These are phyloP conservation scores for Eudorina sp. DNA, from an alignment of 139 green algal genomes.

Conservation along the genomic window DNA sequence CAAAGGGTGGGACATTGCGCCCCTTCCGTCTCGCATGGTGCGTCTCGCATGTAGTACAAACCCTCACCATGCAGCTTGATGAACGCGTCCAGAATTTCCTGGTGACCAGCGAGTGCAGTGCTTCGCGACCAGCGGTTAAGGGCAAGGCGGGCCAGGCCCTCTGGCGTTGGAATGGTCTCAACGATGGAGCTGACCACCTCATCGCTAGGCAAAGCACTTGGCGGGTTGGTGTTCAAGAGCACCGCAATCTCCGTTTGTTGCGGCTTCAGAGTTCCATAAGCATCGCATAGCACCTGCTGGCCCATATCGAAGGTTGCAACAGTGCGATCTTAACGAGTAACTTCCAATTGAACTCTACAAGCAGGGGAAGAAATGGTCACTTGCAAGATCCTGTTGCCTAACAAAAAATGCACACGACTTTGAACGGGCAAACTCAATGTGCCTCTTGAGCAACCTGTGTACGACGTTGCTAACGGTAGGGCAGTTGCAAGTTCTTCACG, in stretches of 20 bases:
- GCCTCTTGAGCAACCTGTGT: no score
- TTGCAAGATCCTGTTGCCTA: no score
- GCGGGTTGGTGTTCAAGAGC: conserved; percentile 1
- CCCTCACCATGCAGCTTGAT: conserved; percentile 24
- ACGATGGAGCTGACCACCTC: neutral
- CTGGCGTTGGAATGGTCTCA: neutral
- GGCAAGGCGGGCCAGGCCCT: conserved; percentile 11
- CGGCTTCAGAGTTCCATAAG: conserved; percentile 29
- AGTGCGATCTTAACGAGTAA: conserved; percentile 18
- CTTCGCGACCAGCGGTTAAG: conserved; percentile 31
- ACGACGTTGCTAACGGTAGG: no score
- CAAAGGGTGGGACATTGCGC: neutral
- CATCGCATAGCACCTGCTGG: conserved; percentile 10
- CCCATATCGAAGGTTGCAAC: conserved; percentile 27
- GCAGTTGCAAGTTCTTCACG: no score
- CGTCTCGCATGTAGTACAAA: no score
- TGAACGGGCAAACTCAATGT: no score
- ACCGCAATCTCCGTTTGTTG: conserved; percentile 34
- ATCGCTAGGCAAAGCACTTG: neutral
- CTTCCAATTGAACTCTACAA: no score
- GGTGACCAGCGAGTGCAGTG: neutral
- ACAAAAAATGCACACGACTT: no score
- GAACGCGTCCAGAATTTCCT: conserved; percentile 43
- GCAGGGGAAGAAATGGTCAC: no score
- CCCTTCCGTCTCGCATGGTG: no score